Conservation (phyloP, 2,329 filamentous ascomycete species). For the Parastagonospora nodorum region DNA sequence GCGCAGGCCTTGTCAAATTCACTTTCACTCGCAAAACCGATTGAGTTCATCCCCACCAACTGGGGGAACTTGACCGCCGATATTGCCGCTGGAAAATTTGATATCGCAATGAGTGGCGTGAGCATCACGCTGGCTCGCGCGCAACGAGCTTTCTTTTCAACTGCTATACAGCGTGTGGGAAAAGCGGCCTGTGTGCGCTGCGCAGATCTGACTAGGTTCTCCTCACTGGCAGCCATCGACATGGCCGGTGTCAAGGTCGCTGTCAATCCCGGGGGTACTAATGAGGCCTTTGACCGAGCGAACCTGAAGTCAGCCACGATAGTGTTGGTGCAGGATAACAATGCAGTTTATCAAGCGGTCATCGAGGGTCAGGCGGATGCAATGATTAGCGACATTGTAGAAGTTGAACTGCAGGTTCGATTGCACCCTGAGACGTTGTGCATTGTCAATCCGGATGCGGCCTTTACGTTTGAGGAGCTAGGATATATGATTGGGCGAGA, state of each 20-base stretch:
- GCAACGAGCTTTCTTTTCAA: conserved; percentile 12
- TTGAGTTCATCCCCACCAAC: conserved; percentile 15
- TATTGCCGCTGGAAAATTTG: conserved; percentile 9
- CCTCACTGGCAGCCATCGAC: conserved; percentile 15
- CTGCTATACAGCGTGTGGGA: conserved; percentile 9
- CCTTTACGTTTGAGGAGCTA: conserved; percentile 18
- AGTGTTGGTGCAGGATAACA: conserved; percentile 14
- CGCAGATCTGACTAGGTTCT: conserved; percentile 5
- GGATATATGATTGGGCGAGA: conserved; percentile 14
- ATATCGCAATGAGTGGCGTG: conserved; percentile 18
- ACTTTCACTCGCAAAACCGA: conserved; percentile 6
- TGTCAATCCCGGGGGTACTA: conserved; percentile 16
- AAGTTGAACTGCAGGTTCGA: conserved; percentile 16
- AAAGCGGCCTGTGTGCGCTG: conserved; percentile 18
- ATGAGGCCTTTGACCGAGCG: conserved; percentile 17
- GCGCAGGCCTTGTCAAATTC: conserved; percentile 15
- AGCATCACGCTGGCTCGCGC: conserved; percentile 15
- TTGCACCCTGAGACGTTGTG: conserved; percentile 13
- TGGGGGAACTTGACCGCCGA: conserved; percentile 14
- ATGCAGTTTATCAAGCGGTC: conserved; percentile 15
- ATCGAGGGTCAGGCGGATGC: conserved; percentile 16
- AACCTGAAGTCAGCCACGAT: conserved; percentile 12
- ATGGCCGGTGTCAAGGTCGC: conserved; percentile 12
- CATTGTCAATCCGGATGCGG: conserved; percentile 8
- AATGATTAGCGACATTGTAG: conserved; percentile 18